Conservation (phyloP, 75 land plant species). For the Azolla pinnata region DNA sequence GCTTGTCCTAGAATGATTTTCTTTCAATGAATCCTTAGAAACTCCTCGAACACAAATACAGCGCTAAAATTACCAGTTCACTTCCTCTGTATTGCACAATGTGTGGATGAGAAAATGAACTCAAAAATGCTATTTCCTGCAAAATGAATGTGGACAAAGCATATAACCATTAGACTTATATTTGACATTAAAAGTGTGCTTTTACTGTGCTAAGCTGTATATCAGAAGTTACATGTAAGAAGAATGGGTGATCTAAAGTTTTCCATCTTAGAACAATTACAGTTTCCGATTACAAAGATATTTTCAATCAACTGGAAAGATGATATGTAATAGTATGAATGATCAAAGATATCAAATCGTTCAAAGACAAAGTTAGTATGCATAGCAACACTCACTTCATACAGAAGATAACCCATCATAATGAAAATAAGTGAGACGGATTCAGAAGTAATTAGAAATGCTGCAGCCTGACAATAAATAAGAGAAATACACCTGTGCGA, state of each 20-base stretch:
- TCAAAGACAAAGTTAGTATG: background rate
- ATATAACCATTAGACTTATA: background rate
- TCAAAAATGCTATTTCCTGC: slow-evolving; percentile 69
- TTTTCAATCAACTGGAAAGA: background rate
- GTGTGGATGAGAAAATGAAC: slow-evolving; percentile 57
- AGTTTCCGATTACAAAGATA: too few species aligned
- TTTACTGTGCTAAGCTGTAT: too few species aligned
- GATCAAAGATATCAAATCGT: background rate
- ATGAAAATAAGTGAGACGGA: too few species aligned
- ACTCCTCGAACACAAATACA: too few species aligned
- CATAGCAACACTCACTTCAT: too few species aligned
- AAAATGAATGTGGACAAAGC: background rate
- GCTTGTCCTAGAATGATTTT: too few species aligned
- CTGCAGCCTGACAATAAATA: background rate
- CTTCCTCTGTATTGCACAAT: slow-evolving; percentile 80
- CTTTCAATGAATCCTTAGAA: too few species aligned
- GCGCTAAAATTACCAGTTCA: slow-evolving; percentile 45
- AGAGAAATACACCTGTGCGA: slow-evolving; percentile 37
- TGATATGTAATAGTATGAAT: background rate
- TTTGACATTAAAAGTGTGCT: too few species aligned
- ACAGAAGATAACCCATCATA: too few species aligned
- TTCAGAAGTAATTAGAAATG: background rate
- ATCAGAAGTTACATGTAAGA: too few species aligned
- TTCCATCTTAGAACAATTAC: too few species aligned
- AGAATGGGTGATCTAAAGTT: too few species aligned